These are phyloP conservation scores for Scenedesmus sp. DNA, from an alignment of 163 green algal genomes.

Conservation along the genomic window DNA sequence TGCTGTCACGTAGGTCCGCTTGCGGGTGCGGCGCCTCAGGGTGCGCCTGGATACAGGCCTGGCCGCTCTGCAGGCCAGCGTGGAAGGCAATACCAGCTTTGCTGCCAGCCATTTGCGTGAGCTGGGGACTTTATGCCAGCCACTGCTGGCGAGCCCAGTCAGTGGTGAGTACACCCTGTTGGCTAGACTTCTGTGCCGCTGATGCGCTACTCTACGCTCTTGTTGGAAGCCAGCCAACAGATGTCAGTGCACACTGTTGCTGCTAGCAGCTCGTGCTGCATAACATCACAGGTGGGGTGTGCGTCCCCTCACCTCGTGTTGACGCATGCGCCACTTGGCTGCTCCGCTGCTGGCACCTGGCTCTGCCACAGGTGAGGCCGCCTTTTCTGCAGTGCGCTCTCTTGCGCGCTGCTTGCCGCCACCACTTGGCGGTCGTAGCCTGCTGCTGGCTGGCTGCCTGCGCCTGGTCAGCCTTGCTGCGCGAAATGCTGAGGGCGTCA, in stretches of 20 bases:
- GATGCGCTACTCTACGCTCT: neutral
- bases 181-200: neutral
- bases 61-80: conserved; percentile 67
- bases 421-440: conserved; percentile 62
- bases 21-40: conserved; percentile 68
- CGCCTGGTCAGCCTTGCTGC: conserved; percentile 70
- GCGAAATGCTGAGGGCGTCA: conserved; percentile 26
- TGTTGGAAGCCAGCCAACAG: neutral
- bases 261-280: neutral
- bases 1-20: conserved; percentile 63
- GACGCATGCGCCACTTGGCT: neutral
- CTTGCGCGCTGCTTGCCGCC: conserved; percentile 81
- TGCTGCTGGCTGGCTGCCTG: conserved; percentile 72
- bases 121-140: conserved; percentile 61
- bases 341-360: neutral
- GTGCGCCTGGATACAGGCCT: conserved; percentile 72
- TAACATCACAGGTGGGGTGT: neutral
- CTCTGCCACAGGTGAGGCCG: conserved; percentile 65
- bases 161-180: conserved; percentile 54
- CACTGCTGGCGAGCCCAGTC: conserved; percentile 64
- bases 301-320: neutral
- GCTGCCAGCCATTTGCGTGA: conserved; percentile 66
- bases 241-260: neutral
- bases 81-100: conserved; percentile 65
- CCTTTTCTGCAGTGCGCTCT: conserved; percentile 74